phyloP scores from a whole-genome alignment of 164 flowering plant genomes.

The Chloranthus sessilifolius region DNA sequence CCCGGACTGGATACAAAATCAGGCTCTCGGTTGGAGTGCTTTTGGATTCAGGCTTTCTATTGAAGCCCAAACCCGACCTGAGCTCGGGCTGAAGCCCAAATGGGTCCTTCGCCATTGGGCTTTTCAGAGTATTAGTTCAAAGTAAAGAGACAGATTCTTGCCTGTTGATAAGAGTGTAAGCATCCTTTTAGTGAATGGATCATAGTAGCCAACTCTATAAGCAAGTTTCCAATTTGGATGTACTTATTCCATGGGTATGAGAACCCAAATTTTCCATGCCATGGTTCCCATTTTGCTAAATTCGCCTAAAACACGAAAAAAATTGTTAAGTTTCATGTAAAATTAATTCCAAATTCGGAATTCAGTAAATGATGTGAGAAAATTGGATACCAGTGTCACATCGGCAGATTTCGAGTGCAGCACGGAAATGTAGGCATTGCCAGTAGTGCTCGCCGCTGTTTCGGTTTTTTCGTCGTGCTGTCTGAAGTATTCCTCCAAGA shows the following conservation, averaged over 20 bases:
- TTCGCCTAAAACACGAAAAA: conserved; percentile 43
- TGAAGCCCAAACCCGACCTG: too few relatives aligned
- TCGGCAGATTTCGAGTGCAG: conserved; percentile 63
- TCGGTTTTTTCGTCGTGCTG: conserved; percentile 20
- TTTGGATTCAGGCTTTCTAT: too few relatives aligned
- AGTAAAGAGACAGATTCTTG: conserved; percentile 3
- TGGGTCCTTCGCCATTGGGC: not conserved
- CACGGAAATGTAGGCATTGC: conserved; percentile 38
- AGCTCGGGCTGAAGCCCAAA: conserved; percentile 1
- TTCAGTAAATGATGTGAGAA: not conserved
- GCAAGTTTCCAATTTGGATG: conserved; percentile 46
- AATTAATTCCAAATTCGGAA: not conserved
- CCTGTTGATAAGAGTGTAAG: conserved; percentile 54
- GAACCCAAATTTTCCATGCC: conserved; percentile 82
- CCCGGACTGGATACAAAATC: too few relatives aligned
- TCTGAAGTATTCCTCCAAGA: conserved; percentile 40
- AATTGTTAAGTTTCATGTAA: not conserved
- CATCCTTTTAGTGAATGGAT: conserved; percentile 36
- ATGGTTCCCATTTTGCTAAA: conserved; percentile 89
- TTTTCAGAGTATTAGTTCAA: not conserved
- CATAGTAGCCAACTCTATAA: conserved; percentile 53
- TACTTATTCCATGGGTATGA: conserved; percentile 69
- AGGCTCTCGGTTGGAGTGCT: too few relatives aligned
- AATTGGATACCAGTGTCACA: conserved; percentile 53
- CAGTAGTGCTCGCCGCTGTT: conserved; percentile 7